phyloP scores from a whole-genome alignment of 192 early-diverging fungal species.

The Thamnidium elegans region DNA sequence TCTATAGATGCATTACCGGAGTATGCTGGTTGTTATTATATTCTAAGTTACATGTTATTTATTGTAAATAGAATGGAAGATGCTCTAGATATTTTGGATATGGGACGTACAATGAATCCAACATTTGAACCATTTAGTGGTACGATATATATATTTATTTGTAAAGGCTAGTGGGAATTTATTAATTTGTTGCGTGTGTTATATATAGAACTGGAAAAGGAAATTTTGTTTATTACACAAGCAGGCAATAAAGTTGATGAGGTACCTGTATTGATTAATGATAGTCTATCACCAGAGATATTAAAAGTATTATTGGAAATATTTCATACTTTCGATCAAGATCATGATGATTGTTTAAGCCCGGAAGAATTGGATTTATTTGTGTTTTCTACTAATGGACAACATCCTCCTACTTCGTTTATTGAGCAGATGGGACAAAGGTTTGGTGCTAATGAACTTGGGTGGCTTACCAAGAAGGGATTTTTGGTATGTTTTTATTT shows the following conservation, averaged over 20 bases:
- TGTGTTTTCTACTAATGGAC: conserved; percentile 12
- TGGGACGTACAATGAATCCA: not conserved
- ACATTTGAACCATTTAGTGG: conserved; percentile 4
- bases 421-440: conserved; percentile 12
- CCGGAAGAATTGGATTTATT: conserved; percentile 10
- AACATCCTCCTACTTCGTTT: conserved; percentile 3
- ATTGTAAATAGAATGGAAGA: not conserved
- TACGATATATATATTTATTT: not conserved
- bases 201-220: conserved; percentile 6
- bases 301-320: conserved; percentile 12
- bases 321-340: conserved; percentile 2
- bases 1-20: not conserved
- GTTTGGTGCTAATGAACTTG: conserved; percentile 9
- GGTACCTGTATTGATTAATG: not conserved
- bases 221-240: not conserved
- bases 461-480: conserved; percentile 4
- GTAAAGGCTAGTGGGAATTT: not conserved
- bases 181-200: no score
- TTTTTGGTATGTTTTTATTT: not conserved
- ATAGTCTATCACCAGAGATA: conserved; percentile 7
- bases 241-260: not conserved
- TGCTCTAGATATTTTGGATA: conserved; percentile 2
- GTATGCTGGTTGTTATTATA: conserved; percentile 10
- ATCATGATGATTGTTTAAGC: not conserved
- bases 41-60: not conserved